A percentile compares a stretch with the other conserved stretches of the same genome.
phyloP scores from a whole-genome alignment of 2,329 filamentous ascomycete species.

The Sporothrix humicola region DNA sequence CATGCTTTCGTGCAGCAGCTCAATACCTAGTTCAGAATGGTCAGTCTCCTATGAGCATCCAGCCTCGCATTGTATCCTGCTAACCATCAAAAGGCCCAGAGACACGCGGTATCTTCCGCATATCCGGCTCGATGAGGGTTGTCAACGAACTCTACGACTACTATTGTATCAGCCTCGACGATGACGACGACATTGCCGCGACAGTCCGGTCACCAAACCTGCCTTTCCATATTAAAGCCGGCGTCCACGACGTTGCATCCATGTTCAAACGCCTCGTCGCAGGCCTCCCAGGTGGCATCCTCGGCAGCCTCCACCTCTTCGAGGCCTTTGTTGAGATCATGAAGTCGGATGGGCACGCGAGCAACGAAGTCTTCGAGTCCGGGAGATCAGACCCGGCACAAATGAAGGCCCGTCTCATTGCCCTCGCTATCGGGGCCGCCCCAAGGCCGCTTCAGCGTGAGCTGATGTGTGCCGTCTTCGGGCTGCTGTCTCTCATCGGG shows the following conservation, averaged over 20 bases:
- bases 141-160: conserved; percentile 68
- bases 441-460: conserved; percentile 65
- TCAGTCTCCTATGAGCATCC: conserved; percentile 40
- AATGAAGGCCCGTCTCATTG: conserved; percentile 68
- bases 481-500: conserved; percentile 66
- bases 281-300: conserved; percentile 67
- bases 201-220: conserved; percentile 66
- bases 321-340: conserved; percentile 67
- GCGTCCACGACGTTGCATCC: conserved; percentile 69
- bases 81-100: conserved; percentile 43
- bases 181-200: conserved; percentile 56
- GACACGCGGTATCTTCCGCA: conserved; percentile 66
- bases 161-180: conserved; percentile 60
- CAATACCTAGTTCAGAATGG: conserved; percentile 67
- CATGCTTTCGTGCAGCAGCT: conserved; percentile 69
- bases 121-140: conserved; percentile 63
- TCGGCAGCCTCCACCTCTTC: conserved; percentile 66
- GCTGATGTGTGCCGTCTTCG: conserved; percentile 70
- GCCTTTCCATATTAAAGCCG: conserved; percentile 63
- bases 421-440: conserved; percentile 65
- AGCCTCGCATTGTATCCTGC: neutral
- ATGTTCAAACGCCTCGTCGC: conserved; percentile 70
- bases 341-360: conserved; percentile 40
- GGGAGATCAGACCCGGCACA: conserved; percentile 60
- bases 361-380: conserved; percentile 47